Percentiles rank a stretch among this genome's conserved stretches.
phyloP scores from a whole-genome alignment of 2,329 filamentous ascomycete genomes.

The Diplodia seriata region DNA sequence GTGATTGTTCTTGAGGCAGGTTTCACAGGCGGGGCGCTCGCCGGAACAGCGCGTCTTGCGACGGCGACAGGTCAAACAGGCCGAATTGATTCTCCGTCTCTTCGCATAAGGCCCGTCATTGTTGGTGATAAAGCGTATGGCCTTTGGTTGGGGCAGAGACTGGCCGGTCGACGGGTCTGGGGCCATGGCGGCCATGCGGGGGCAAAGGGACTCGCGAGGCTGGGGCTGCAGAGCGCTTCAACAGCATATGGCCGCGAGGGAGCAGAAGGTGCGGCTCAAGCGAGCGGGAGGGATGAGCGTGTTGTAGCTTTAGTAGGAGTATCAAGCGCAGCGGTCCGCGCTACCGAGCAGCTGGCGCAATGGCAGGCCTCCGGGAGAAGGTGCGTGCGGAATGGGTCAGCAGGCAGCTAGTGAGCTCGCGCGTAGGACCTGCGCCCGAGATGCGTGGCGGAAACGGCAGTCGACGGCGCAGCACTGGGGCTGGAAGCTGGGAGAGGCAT shows the following conservation, averaged over 20 bases:
- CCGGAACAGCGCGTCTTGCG: conserved; percentile 59
- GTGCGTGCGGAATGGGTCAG: conserved; percentile 7
- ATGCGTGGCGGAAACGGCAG: conserved; percentile 5
- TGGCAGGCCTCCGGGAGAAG: conserved; percentile 8
- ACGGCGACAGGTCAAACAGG: conserved; percentile 56
- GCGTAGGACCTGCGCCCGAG: background rate
- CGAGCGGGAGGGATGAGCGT: background rate
- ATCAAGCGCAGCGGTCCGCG: conserved; percentile 8
- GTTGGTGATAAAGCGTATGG: conserved; percentile 53
- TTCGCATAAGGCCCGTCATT: conserved; percentile 52
- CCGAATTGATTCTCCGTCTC: conserved; percentile 50
- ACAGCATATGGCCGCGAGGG: conserved; percentile 3
- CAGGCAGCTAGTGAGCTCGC: conserved; percentile 14
- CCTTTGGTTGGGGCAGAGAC: conserved; percentile 44
- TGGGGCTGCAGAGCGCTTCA: background rate
- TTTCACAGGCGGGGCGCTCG: conserved; percentile 53
- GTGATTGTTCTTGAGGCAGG: conserved; percentile 56
- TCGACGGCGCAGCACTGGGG: conserved; percentile 11
- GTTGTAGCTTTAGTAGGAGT: conserved; percentile 10
- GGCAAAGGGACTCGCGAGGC: conserved; percentile 8
- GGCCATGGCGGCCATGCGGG: conserved; percentile 30
- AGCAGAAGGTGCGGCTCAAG: conserved; percentile 6
- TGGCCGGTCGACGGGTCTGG: conserved; percentile 29
- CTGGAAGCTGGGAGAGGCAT: conserved; percentile 16
- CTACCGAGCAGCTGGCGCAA: conserved; percentile 5